Evolutionary conservation across 345 rosid species (phyloP).

Genomic region (Excoecaria agallocha): DNA sequence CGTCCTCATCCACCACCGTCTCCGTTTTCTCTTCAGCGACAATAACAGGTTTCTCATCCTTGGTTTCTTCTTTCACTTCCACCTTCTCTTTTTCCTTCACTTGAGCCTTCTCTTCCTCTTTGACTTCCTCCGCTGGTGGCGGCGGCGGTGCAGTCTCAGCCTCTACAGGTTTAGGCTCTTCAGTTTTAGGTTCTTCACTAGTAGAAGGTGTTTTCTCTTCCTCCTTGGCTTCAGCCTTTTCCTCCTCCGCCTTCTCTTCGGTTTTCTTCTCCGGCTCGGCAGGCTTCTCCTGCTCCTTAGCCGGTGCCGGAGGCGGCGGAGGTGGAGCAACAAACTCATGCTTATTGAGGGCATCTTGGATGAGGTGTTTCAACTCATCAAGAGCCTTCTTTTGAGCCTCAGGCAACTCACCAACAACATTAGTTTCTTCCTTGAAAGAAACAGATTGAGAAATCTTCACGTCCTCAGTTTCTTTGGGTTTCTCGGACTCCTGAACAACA

Average conservation of each 20-base stretch:
- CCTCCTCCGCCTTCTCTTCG: neutral
- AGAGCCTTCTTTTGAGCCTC: conserved; percentile 27
- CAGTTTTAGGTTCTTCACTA: conserved; percentile 13
- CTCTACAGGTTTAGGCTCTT: conserved; percentile 2
- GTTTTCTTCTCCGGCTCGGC: too few species aligned
- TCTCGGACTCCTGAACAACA: conserved; percentile 19
- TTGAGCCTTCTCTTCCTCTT: conserved; percentile 13
- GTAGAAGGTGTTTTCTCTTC: neutral
- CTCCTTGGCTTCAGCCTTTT: conserved; percentile 15
- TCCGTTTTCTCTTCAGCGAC: conserved; percentile 36
- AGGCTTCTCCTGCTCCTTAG: conserved; percentile 18
- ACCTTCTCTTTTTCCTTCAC: conserved; percentile 12
- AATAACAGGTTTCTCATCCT: conserved; percentile 16
- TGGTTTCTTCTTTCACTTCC: conserved; percentile 6
- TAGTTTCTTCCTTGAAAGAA: conserved; percentile 31
- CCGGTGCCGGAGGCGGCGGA: neutral
- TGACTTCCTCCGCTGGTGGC: conserved; percentile 11
- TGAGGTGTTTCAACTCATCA: conserved; percentile 26
- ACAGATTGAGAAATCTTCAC: conserved; percentile 10
- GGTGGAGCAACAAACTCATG: conserved; percentile 28
- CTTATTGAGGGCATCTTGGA: conserved; percentile 28
- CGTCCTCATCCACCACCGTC: conserved; percentile 66
- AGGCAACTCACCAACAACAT: conserved; percentile 26
- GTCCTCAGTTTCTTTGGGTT: conserved; percentile 15
- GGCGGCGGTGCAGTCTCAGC: conserved; percentile 7